Evolutionary conservation across 306 rosid genomes (phyloP), one percentile per base, ranked within the genome.

Genomic region (Quercus gilva): DNA sequence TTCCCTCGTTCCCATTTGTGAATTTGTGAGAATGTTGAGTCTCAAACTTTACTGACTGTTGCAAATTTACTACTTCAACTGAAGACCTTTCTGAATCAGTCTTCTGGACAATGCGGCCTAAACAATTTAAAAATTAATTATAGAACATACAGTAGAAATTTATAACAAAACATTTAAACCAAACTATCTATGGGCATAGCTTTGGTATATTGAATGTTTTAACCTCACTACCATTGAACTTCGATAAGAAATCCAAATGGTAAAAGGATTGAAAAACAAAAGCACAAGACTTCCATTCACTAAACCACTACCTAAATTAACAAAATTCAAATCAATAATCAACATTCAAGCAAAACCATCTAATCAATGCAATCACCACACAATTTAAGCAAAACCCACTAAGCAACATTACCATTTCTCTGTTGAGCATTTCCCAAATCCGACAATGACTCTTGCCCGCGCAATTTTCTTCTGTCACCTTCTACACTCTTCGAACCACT

Each of bases 81-180:
- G 90, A 78, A 78, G 91, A 79, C 64, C 61, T 77, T 67, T 74
- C 84, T 51, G 78, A 76, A 71, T 74, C 52, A 77, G 77, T 79
- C 83, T 81, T 82, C 88, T 26, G 83, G 72, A 81, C 9, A 73
- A 77, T 86, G 68, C 45, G 45, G 45, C 96, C 97, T 94, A 89
- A 78, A 89, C 17, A 80, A 85, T 73, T 75, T 80, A 80, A 77
- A 79, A 77, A 78, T 67, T 71, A 76, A 74, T 80, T 74, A 17
- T 31, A 65, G 71, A 65, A 15, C 4, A 37, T 18, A 37, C 18
- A 5, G 41, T 35, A 35, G 41, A 35, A 35, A 35, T 35, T 35
- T 35, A 8, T 35, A 35, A 35, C 8, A 35, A 35, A 35, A 35
- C 41, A 35, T 35, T 35, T 5, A 20, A 12, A 10, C 33, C 18